phyloP scores from a whole-genome alignment of 305 asterid genomes.

The Fraxinus xanthoxyloides region DNA sequence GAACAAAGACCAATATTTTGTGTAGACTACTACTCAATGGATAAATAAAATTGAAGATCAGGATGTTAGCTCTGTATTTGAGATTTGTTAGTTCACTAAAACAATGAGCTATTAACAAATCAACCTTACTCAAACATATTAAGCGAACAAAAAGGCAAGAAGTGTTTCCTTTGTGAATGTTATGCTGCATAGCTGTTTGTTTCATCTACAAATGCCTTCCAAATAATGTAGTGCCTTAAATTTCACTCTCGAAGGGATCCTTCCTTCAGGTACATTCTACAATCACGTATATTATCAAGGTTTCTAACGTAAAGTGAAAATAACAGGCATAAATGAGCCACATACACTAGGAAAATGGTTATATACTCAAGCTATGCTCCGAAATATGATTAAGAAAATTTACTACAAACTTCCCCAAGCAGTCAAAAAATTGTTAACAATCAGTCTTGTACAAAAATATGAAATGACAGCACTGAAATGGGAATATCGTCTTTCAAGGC shows the following conservation, averaged over 20 bases:
- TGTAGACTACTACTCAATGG: background rate
- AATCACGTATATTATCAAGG: background rate
- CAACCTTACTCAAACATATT: background rate
- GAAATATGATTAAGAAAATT: slow-evolving; percentile 2
- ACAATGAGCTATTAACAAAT: background rate
- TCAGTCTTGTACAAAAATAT: background rate
- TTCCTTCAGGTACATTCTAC: background rate
- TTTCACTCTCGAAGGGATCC: background rate
- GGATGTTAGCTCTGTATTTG: background rate
- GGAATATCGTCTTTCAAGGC: slow-evolving; percentile 1
- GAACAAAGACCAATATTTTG: background rate
- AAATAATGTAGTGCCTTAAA: background rate
- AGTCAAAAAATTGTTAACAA: background rate
- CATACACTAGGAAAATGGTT: background rate
- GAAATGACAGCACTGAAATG: slow-evolving; percentile 9
- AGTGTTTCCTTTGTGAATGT: background rate
- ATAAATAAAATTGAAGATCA: background rate
- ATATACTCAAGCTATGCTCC: background rate
- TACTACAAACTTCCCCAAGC: background rate
- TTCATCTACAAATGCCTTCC: background rate
- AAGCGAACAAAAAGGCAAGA: background rate
- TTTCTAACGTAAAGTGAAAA: background rate
- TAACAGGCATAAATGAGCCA: background rate
- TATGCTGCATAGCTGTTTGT: background rate
- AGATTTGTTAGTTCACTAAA: background rate